phyloP scores from a whole-genome alignment of 2,329 filamentous ascomycete genomes.

The Ceratocystis colombiana region DNA sequence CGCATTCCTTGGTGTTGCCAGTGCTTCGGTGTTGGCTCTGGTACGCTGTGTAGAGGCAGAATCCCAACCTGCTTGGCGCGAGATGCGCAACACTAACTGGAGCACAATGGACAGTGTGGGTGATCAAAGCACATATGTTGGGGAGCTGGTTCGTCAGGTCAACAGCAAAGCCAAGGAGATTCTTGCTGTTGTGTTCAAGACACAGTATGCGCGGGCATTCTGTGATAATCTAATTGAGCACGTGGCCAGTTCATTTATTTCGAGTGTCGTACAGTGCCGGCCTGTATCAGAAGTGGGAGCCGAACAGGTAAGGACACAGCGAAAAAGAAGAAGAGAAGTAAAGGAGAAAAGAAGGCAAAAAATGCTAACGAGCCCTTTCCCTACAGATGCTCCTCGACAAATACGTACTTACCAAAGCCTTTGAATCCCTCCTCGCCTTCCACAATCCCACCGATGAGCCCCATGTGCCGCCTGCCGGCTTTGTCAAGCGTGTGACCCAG shows the following conservation, averaged over 20 bases:
- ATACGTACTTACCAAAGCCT: conserved; percentile 74
- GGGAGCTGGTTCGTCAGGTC: conserved; percentile 64
- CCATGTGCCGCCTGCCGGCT: conserved; percentile 46
- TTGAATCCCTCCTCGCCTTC: conserved; percentile 59
- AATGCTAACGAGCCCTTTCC: conserved; percentile 28
- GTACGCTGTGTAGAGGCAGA: conserved; percentile 74
- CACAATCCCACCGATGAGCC: conserved; percentile 34
- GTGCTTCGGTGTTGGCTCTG: conserved; percentile 70
- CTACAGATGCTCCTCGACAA: conserved; percentile 85
- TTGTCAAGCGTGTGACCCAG: conserved; percentile 74
- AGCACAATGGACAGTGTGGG: conserved; percentile 84
- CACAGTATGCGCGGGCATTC: conserved; percentile 87
- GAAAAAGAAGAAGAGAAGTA: neutral
- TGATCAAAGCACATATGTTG: conserved; percentile 87
- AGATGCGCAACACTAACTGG: conserved; percentile 97
- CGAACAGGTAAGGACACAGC: conserved; percentile 55
- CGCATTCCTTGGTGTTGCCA: conserved; percentile 88
- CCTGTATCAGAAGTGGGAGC: conserved; percentile 90
- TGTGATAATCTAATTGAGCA: conserved; percentile 93
- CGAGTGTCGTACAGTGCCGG: conserved; percentile 75
- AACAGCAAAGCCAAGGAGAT: conserved; percentile 65
- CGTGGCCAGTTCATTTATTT: conserved; percentile 66
- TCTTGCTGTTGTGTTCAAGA: conserved; percentile 68
- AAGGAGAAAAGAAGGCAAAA: neutral
- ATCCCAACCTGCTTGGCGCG: conserved; percentile 80